Percentiles rank a stretch among this genome's conserved stretches.
These are phyloP conservation scores for Chrysoporthe cubensis DNA, from an alignment of 2,329 filamentous ascomycete genomes.

Conservation along the genomic window DNA sequence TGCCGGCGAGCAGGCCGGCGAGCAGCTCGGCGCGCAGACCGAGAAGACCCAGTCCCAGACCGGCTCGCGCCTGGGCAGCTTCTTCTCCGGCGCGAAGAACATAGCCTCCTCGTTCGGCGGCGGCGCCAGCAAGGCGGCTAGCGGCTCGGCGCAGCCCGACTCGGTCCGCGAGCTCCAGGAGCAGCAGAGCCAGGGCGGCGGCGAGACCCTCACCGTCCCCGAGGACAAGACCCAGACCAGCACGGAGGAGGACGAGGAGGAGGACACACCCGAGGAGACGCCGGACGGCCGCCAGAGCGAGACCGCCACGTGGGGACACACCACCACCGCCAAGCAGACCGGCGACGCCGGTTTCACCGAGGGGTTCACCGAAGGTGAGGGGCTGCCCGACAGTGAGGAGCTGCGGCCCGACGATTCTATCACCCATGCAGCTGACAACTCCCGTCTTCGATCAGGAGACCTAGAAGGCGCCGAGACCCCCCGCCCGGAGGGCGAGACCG, in stretches of 20 bases:
- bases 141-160: conserved; percentile 19
- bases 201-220: conserved; percentile 27
- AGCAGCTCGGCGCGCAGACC: neutral
- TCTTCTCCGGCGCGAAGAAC: conserved; percentile 26
- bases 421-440: conserved; percentile 30
- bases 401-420: conserved; percentile 27
- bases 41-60: conserved; percentile 11
- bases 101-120: conserved; percentile 21
- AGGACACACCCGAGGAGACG: conserved; percentile 29
- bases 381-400: conserved; percentile 20
- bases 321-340: conserved; percentile 13
- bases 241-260: conserved; percentile 29
- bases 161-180: conserved; percentile 26
- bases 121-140: conserved; percentile 23
- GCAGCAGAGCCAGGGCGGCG: conserved; percentile 22
- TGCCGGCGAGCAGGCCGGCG: conserved; percentile 7
- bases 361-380: conserved; percentile 14
- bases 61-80: conserved; percentile 25
- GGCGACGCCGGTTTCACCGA: conserved; percentile 8
- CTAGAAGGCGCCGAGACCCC: neutral
- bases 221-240: conserved; percentile 21
- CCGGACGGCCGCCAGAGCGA: conserved; percentile 26
- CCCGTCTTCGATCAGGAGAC: conserved; percentile 15
- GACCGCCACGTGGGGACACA: conserved; percentile 22
- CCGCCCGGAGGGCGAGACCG: conserved; percentile 5